These are phyloP conservation scores for Zhuliangozyma parablackwelliae DNA, from an alignment of 1,139 yeast species.

Conservation along the genomic window DNA sequence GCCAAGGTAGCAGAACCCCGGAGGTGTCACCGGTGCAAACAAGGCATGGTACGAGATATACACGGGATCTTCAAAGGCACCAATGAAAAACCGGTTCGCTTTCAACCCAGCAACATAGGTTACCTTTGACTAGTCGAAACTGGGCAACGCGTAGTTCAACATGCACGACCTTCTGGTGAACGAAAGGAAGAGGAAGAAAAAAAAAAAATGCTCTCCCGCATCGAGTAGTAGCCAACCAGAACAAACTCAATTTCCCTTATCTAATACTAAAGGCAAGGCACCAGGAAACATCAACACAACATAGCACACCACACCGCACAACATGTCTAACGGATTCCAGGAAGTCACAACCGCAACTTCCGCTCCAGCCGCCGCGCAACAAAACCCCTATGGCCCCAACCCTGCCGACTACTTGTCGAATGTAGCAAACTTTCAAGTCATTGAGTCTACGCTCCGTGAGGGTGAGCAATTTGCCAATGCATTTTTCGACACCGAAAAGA, in stretches of 20 bases:
- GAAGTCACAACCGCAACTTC: too few relatives aligned
- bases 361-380: too few relatives aligned
- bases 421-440: constrained; percentile 83
- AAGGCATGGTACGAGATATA: constrained; percentile 59
- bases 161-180: too few relatives aligned
- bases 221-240: too few relatives aligned
- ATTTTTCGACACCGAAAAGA: constrained; percentile 89
- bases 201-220: too few relatives aligned
- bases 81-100: constrained; percentile 57
- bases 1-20: constrained; percentile 58
- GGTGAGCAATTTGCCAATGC: constrained; percentile 99
- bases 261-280: too few relatives aligned
- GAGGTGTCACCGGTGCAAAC: constrained; percentile 51
- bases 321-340: too few relatives aligned
- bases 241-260: too few relatives aligned
- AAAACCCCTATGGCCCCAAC: constrained; percentile 91
- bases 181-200: too few relatives aligned
- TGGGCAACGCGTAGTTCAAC: neutral
- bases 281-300: too few relatives aligned
- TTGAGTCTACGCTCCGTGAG: constrained; percentile 94
- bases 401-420: constrained; percentile 91
- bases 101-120: constrained; percentile 45
- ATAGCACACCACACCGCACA: too few relatives aligned
- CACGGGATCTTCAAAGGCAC: constrained; percentile 58
- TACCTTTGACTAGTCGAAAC: constrained; percentile 28